Conservation (phyloP, 139 green algal genomes). For the Chlorella sp. region DNA sequence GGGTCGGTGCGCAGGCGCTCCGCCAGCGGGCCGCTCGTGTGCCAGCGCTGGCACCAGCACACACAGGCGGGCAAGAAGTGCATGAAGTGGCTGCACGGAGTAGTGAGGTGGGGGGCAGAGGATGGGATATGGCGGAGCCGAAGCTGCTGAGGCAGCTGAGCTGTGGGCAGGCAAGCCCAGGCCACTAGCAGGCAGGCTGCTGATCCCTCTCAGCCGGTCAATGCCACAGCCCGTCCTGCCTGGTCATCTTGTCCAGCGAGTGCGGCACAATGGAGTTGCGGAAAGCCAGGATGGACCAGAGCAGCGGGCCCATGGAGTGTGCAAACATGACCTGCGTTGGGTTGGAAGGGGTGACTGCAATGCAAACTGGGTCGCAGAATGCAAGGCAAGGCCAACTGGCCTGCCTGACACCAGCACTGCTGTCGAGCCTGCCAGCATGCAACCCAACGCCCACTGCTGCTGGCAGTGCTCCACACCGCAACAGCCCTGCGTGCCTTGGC, state of each 20-base stretch:
- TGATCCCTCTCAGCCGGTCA: too few species aligned
- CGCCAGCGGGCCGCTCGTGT: conserved; percentile 48
- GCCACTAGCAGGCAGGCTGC: too few species aligned
- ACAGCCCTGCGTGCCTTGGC: conserved; percentile 57
- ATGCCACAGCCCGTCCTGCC: background rate
- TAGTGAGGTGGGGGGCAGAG: background rate
- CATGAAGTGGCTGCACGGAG: conserved; percentile 29
- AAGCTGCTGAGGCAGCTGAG: background rate
- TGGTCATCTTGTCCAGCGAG: conserved; percentile 74
- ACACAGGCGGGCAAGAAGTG: conserved; percentile 83
- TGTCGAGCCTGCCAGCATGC: too few species aligned
- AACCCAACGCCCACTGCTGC: too few species aligned
- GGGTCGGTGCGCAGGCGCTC: background rate
- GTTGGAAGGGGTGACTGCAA: too few species aligned
- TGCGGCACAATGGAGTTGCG: conserved; percentile 88
- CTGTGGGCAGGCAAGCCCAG: background rate
- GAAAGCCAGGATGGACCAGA: conserved; percentile 86
- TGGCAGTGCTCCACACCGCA: too few species aligned
- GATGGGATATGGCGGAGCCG: too few species aligned
- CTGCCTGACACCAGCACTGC: too few species aligned
- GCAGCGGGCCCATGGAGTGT: conserved; percentile 76
- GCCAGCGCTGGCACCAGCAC: conserved; percentile 73
- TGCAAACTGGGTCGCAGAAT: too few species aligned
- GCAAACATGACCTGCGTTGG: conserved; percentile 75
- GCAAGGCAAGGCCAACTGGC: too few species aligned